phyloP scores from a whole-genome alignment of 768 basidiomycete genomes.

The Rickenella mellea region DNA sequence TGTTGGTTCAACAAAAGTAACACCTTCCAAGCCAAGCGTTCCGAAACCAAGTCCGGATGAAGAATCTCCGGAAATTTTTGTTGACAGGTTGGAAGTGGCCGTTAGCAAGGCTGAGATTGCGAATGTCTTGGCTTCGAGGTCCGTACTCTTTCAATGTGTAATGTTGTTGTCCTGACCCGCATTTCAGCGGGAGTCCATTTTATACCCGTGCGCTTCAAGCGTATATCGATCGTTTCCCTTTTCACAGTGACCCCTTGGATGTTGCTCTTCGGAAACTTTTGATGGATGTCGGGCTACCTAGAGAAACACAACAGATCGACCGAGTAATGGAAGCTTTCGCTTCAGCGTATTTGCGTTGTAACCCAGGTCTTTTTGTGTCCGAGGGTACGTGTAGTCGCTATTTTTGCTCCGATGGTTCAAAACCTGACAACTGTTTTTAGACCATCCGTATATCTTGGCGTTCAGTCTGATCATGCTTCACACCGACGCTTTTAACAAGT shows the following conservation, averaged over 20 bases:
- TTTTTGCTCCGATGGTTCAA: slow-evolving; percentile 1
- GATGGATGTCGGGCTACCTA: slow-evolving; percentile 85
- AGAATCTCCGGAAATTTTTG: slow-evolving; percentile 65
- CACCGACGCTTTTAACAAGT: slow-evolving; percentile 96
- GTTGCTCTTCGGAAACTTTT: slow-evolving; percentile 83
- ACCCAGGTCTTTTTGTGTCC: slow-evolving; percentile 68
- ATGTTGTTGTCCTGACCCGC: slow-evolving; percentile 1
- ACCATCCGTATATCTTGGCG: slow-evolving; percentile 91
- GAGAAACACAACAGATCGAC: slow-evolving; percentile 98
- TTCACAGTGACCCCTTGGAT: slow-evolving; percentile 75
- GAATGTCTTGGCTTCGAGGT: slow-evolving; percentile 76
- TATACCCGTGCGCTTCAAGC: slow-evolving; percentile 56
- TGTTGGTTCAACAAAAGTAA: slow-evolving; percentile 36
- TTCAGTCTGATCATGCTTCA: slow-evolving; percentile 99
- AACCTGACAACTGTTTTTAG: slow-evolving; percentile 28
- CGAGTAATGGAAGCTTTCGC: slow-evolving; percentile 96
- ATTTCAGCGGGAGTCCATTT: slow-evolving; percentile 57
- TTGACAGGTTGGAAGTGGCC: slow-evolving; percentile 50
- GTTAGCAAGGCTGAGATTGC: slow-evolving; percentile 77
- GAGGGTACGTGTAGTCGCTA: slow-evolving; percentile 41
- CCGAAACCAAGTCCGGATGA: slow-evolving; percentile 43
- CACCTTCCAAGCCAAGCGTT: slow-evolving; percentile 32
- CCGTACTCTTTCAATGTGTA: slow-evolving; percentile 11
- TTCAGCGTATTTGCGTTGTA: slow-evolving; percentile 71
- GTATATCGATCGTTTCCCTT: slow-evolving; percentile 74